Conservation (phyloP, 192 early-diverging fungal genomes). For the Endogone sp. region DNA sequence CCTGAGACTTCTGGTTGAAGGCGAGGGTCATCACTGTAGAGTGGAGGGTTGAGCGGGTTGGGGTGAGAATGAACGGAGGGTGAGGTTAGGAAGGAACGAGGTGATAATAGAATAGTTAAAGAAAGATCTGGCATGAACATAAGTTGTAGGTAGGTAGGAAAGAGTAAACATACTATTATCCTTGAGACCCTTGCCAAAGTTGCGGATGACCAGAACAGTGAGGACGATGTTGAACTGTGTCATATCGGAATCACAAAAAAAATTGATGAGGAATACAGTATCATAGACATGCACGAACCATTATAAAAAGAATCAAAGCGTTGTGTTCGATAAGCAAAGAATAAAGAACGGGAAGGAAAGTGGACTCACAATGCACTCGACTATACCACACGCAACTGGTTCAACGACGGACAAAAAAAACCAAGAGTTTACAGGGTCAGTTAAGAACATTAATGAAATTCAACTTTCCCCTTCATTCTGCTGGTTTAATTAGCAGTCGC, state of each 20-base stretch:
- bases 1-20: not conserved
- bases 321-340: too few species aligned
- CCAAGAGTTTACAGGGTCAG: too few species aligned
- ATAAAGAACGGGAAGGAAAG: too few species aligned
- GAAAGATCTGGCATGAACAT: too few species aligned
- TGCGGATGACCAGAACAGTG: not conserved
- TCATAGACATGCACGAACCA: too few species aligned
- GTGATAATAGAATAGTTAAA: not conserved
- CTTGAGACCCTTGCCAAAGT: conserved; percentile 4
- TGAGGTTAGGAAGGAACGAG: not conserved
- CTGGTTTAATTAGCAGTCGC: too few species aligned
- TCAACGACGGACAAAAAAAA: too few species aligned
- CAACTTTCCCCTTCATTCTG: too few species aligned
- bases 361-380: not conserved
- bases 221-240: not conserved
- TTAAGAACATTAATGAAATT: too few species aligned
- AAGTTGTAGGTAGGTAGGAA: too few species aligned
- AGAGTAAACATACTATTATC: not conserved
- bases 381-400: not conserved
- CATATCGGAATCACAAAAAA: not conserved
- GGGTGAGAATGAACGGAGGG: not conserved
- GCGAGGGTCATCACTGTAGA: not conserved
- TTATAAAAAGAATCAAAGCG: too few species aligned
- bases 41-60: too few species aligned
- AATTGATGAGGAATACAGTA: not conserved